Evolutionary conservation across 1,284 basidiomycete species (phyloP).

Genomic region (Ceratobasidium sp.): DNA sequence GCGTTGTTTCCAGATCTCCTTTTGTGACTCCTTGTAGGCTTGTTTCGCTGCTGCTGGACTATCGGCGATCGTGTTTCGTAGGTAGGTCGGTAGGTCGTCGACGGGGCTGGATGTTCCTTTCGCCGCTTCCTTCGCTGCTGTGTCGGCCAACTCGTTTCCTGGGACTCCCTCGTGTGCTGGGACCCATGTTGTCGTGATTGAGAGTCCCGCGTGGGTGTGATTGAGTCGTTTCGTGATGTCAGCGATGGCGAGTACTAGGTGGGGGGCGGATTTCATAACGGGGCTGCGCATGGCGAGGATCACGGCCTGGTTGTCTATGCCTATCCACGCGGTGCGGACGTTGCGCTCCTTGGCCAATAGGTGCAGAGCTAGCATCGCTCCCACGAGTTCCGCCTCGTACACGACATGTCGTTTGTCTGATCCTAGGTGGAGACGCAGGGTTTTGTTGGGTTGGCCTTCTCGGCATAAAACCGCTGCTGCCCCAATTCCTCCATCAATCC

Average conservation of each 20-base stretch:
- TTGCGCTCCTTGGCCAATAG: background rate
- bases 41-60: slow-evolving; percentile 2
- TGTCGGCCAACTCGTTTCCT: slow-evolving; percentile 47
- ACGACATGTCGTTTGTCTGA: slow-evolving; percentile 30
- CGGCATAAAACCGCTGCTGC: slow-evolving; percentile 40
- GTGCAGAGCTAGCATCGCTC: slow-evolving; percentile 36
- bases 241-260: slow-evolving; percentile 11
- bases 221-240: background rate
- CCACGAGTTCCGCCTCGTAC: slow-evolving; percentile 47
- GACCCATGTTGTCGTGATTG: slow-evolving; percentile 38
- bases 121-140: slow-evolving; percentile 44
- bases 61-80: slow-evolving; percentile 11
- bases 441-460: background rate
- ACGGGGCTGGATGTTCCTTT: background rate
- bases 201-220: background rate
- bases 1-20: background rate
- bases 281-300: background rate
- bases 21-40: background rate
- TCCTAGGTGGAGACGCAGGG: slow-evolving; percentile 37
- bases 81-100: slow-evolving; percentile 41
- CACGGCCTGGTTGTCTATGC: slow-evolving; percentile 28
- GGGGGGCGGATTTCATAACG: background rate
- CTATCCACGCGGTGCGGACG: background rate
- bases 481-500: slow-evolving; percentile 12
- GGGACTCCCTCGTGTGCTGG: slow-evolving; percentile 45